Percentiles rank a stretch among this genome's conserved stretches.
Evolutionary conservation across 2,329 filamentous ascomycete species (phyloP).

Genomic region (Seiridium unicorne): DNA sequence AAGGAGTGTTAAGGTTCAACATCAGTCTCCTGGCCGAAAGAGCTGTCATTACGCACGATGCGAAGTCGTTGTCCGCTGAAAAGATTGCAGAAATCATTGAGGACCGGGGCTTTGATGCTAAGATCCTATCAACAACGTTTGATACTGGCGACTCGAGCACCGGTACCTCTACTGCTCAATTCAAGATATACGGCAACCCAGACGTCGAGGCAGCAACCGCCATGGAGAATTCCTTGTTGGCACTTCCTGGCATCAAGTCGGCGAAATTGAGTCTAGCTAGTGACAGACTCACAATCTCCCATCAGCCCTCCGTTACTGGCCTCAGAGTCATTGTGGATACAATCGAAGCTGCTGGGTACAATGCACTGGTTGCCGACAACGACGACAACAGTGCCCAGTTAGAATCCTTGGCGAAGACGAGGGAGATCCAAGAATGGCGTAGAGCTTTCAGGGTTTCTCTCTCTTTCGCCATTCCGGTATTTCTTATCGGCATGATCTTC

Average conservation of each 20-base stretch:
- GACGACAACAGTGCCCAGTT: constrained; percentile 97
- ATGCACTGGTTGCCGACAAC: constrained; percentile 84
- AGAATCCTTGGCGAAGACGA: constrained; percentile 92
- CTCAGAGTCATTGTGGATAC: constrained; percentile 79
- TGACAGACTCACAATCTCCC: constrained; percentile 70
- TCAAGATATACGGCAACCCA: constrained; percentile 80
- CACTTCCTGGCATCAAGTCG: constrained; percentile 70
- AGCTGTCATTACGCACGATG: constrained; percentile 83
- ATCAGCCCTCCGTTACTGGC: constrained; percentile 70
- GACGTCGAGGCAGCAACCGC: constrained; percentile 70
- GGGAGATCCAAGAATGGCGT: constrained; percentile 92
- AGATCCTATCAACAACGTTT: constrained; percentile 72
- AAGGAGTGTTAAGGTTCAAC: constrained; percentile 85
- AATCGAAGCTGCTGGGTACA: constrained; percentile 80
- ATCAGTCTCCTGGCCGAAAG: constrained; percentile 92
- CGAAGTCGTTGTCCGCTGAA: constrained; percentile 65
- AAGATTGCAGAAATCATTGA: constrained; percentile 83
- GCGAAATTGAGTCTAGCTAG: constrained; percentile 72
- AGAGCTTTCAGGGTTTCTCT: constrained; percentile 75
- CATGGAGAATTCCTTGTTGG: constrained; percentile 66
- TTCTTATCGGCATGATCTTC: constrained; percentile 88
- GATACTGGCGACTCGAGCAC: constrained; percentile 54
- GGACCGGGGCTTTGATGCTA: constrained; percentile 84
- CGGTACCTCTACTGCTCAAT: constrained; percentile 63
- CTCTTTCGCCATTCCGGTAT: constrained; percentile 84